phyloP scores from a whole-genome alignment of 306 rosid genomes.

The Psophocarpus tetragonolobus region DNA sequence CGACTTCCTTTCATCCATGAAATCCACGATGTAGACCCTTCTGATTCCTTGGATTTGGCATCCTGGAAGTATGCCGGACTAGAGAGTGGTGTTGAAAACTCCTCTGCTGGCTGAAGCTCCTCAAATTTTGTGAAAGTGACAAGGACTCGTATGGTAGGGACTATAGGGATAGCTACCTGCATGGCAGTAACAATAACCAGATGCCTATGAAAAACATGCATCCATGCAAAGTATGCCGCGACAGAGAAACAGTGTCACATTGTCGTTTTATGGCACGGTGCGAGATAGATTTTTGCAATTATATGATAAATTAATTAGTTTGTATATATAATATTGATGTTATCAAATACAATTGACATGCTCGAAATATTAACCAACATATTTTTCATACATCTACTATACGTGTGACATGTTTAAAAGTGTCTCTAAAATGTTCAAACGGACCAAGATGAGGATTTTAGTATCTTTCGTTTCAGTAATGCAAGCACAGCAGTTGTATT shows the following conservation, averaged over 20 bases:
- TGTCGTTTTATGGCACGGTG: background rate
- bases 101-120: constrained; percentile 94
- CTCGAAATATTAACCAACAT: background rate
- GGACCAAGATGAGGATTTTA: background rate
- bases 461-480: background rate
- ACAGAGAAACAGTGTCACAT: background rate
- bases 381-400: background rate
- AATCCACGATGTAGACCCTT: constrained; percentile 89
- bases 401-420: background rate
- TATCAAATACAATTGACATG: background rate
- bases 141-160: constrained; percentile 90
- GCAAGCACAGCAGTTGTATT: background rate
- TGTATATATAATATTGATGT: background rate
- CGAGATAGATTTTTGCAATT: background rate
- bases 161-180: constrained; percentile 96
- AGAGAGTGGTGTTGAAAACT: constrained; percentile 93
- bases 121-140: constrained; percentile 94
- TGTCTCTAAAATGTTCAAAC: constrained; percentile 8
- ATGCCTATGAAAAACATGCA: constrained; percentile 25
- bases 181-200: constrained; percentile 27
- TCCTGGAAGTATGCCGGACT: constrained; percentile 97
- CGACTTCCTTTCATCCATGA: constrained; percentile 95
- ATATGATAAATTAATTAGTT: background rate
- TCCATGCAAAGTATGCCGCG: constrained; percentile 21
- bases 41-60: constrained; percentile 86